Conservation (phyloP, 768 basidiomycete genomes). For the Kwoniella bestiolae region DNA sequence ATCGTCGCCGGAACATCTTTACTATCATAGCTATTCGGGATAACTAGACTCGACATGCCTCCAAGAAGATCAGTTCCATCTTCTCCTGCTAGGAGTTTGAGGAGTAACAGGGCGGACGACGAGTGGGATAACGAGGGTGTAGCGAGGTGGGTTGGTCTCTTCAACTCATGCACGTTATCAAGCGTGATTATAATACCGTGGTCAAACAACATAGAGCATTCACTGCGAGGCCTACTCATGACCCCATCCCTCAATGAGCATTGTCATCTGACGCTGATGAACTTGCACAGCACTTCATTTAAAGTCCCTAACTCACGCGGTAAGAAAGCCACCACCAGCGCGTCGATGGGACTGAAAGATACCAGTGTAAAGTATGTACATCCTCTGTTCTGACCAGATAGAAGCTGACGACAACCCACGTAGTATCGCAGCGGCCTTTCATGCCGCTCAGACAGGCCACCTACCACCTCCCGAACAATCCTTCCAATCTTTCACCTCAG, state of each 20-base stretch:
- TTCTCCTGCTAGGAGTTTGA: conserved; percentile 43
- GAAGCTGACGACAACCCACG: too few species aligned
- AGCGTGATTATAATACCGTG: too few species aligned
- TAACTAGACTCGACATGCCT: conserved; percentile 16
- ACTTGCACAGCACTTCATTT: conserved; percentile 19
- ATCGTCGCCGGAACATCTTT: background rate
- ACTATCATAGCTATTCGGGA: too few species aligned
- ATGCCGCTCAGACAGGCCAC: conserved; percentile 42
- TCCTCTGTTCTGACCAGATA: too few species aligned
- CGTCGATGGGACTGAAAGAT: conserved; percentile 32
- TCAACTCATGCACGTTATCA: background rate
- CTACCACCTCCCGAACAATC: conserved; percentile 17
- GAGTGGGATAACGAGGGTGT: conserved; percentile 47
- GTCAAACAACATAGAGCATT: too few species aligned
- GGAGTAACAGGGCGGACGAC: conserved; percentile 35
- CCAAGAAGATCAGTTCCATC: conserved; percentile 32
- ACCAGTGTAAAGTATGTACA: conserved; percentile 48
- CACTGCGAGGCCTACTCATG: too few species aligned
- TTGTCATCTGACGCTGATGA: background rate
- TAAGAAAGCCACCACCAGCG: conserved; percentile 11
- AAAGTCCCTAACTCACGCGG: conserved; percentile 34
- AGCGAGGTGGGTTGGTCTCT: conserved; percentile 30
- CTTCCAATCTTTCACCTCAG: conserved; percentile 18
- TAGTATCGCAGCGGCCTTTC: conserved; percentile 50
- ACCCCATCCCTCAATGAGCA: too few species aligned